These are phyloP conservation scores for Seiridium unicorne DNA, from an alignment of 2,329 filamentous ascomycete species.

Conservation along the genomic window DNA sequence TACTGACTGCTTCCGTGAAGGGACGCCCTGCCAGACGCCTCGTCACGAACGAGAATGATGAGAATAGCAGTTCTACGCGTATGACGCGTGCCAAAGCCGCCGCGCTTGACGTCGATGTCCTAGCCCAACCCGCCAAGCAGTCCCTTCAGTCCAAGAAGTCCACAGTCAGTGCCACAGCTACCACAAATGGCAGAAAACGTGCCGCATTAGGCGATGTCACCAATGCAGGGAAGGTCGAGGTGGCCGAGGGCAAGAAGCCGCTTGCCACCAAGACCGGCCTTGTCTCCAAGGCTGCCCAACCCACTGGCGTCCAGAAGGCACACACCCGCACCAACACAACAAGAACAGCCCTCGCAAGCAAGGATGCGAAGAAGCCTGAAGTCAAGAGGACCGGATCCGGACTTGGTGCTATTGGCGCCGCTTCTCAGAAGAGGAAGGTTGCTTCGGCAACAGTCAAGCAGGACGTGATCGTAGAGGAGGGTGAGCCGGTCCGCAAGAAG, in stretches of 20 bases:
- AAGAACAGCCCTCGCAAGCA: conserved; percentile 62
- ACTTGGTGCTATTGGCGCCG: conserved; percentile 62
- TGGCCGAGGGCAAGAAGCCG: conserved; percentile 72
- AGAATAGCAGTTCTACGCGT: conserved; percentile 78
- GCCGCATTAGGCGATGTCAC: conserved; percentile 90
- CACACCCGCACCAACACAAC: conserved; percentile 54
- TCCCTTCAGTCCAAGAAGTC: conserved; percentile 70
- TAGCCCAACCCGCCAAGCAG: conserved; percentile 56
- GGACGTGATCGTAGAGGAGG: conserved; percentile 57
- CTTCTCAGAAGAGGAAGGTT: conserved; percentile 66
- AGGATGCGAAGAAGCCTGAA: conserved; percentile 68
- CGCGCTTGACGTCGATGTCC: conserved; percentile 64
- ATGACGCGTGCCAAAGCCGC: conserved; percentile 92
- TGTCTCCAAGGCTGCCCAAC: conserved; percentile 77
- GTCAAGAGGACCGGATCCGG: conserved; percentile 73
- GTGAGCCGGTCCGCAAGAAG: conserved; percentile 70
- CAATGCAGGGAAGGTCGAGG: conserved; percentile 83
- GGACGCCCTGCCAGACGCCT: conserved; percentile 70
- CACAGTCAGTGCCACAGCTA: conserved; percentile 45
- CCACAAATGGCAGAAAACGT: conserved; percentile 62
- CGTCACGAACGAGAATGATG: conserved; percentile 90
- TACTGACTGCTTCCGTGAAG: conserved; percentile 29
- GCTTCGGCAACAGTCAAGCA: conserved; percentile 57
- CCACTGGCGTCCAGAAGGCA: conserved; percentile 77
- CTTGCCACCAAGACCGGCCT: conserved; percentile 62